phyloP scores from a whole-genome alignment of 352 stramenopile genomes.

The Elongisporangium undulatum region DNA sequence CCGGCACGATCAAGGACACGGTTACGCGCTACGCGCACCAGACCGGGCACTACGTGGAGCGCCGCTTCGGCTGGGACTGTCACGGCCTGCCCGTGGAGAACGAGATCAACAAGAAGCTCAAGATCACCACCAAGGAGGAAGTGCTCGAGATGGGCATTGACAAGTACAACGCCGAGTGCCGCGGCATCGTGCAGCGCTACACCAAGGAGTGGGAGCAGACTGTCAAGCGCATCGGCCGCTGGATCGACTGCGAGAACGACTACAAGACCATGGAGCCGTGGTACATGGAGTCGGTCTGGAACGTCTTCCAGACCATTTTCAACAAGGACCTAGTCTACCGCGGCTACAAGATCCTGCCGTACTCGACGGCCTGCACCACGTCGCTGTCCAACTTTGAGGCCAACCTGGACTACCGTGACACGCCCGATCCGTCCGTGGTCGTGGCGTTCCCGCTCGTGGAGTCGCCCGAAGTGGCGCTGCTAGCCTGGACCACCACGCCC shows the following conservation, averaged over 20 bases:
- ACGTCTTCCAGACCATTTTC: slow-evolving; percentile 98
- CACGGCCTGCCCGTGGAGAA: slow-evolving; percentile 99
- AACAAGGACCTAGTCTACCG: slow-evolving; percentile 99
- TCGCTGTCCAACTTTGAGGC: slow-evolving; percentile 99
- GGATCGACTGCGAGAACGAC: slow-evolving; percentile 99
- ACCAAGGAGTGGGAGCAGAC: slow-evolving; percentile 98
- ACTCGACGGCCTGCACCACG: slow-evolving; percentile 97
- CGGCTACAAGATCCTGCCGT: slow-evolving; percentile 99
- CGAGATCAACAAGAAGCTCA: slow-evolving; percentile 99
- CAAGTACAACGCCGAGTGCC: slow-evolving; percentile 99
- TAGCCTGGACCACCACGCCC: slow-evolving; percentile 99
- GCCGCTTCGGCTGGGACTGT: slow-evolving; percentile 99
- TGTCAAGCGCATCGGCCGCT: slow-evolving; percentile 97
- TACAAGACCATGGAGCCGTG: slow-evolving; percentile 99
- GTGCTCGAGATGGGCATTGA: slow-evolving; percentile 97
- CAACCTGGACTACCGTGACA: slow-evolving; percentile 99
- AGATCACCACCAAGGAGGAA: slow-evolving; percentile 97
- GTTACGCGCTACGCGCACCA: slow-evolving; percentile 99
- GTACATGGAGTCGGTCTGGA: slow-evolving; percentile 99
- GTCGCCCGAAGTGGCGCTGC: slow-evolving; percentile 82
- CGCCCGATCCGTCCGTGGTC: slow-evolving; percentile 96
- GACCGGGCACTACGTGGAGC: slow-evolving; percentile 95
- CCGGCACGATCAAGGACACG: slow-evolving; percentile 99
- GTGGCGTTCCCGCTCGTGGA: slow-evolving; percentile 94
- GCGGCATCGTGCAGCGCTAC: slow-evolving; percentile 97